Evolutionary conservation across 108 stramenopile species (phyloP).

Genomic region (Cyclotella sp.): DNA sequence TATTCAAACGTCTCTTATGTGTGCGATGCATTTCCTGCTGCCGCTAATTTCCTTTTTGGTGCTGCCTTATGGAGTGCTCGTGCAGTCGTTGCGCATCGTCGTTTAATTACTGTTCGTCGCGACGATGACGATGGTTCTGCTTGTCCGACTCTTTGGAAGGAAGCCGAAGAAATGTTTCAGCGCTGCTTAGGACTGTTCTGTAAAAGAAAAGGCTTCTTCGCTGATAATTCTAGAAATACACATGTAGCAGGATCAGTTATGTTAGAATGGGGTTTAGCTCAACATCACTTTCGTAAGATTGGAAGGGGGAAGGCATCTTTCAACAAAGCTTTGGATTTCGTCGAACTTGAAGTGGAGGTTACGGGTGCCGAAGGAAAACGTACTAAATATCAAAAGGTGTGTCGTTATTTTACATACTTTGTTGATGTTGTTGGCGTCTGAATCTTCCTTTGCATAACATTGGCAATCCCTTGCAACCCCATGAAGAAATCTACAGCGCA

Average conservation of each 20-base stretch:
- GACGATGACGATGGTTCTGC: slow-evolving; percentile 64
- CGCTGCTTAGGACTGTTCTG: slow-evolving; percentile 31
- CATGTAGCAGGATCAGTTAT: slow-evolving; percentile 54
- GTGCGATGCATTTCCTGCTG: slow-evolving; percentile 22
- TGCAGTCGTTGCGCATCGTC: slow-evolving; percentile 75
- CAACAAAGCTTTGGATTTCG: slow-evolving; percentile 57
- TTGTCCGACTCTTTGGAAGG: slow-evolving; percentile 65
- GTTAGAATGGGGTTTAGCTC: slow-evolving; percentile 91
- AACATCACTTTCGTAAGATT: slow-evolving; percentile 79
- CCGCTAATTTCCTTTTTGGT: slow-evolving; percentile 30
- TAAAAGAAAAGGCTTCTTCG: not conserved
- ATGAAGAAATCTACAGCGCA: slow-evolving; percentile 76
- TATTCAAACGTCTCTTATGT: not conserved
- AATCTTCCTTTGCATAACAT: no score
- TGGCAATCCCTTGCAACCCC: no score
- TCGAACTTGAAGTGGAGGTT: slow-evolving; percentile 73
- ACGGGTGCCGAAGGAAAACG: slow-evolving; percentile 91
- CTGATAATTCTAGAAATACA: slow-evolving; percentile 20
- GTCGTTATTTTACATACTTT: not conserved
- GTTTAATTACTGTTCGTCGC: slow-evolving; percentile 58
- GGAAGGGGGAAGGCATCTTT: slow-evolving; percentile 70
- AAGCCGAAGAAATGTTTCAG: slow-evolving; percentile 45
- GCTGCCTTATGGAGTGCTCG: slow-evolving; percentile 70
- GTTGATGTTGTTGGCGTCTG: no score
- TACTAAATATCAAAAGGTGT: slow-evolving; percentile 82